Conservation (phyloP, 805 yeast genomes). For the Phaffomyces antillensis region DNA sequence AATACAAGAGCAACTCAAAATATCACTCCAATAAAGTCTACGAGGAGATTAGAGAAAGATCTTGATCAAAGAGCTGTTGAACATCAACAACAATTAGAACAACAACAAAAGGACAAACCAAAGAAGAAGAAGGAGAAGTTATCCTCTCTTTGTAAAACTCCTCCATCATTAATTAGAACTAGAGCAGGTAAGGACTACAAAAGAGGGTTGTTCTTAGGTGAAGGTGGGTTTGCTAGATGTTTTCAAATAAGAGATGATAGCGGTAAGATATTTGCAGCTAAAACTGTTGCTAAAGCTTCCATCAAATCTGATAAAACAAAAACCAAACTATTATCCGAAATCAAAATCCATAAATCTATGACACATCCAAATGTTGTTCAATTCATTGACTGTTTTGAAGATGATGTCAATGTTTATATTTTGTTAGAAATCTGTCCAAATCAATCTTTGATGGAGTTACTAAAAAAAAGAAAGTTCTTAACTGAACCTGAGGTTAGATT, state of each 20-base stretch:
- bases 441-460: slow-evolving; percentile 88
- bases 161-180: slow-evolving; percentile 88
- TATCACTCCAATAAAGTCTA: slow-evolving; percentile 24
- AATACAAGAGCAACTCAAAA: slow-evolving; percentile 25
- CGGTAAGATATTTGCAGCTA: slow-evolving; percentile 89
- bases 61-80: slow-evolving; percentile 10
- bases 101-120: slow-evolving; percentile 26
- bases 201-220: slow-evolving; percentile 87
- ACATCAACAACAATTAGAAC: slow-evolving; percentile 16
- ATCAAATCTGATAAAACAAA: slow-evolving; percentile 87
- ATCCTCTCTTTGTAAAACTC: slow-evolving; percentile 89
- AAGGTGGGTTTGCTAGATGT: slow-evolving; percentile 98
- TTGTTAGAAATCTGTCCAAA: slow-evolving; percentile 91
- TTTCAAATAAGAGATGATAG: slow-evolving; percentile 90
- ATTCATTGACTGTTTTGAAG: slow-evolving; percentile 95
- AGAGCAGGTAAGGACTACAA: slow-evolving; percentile 83
- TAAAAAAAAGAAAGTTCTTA: slow-evolving; percentile 75
- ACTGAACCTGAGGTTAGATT: slow-evolving; percentile 88
- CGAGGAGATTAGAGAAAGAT: slow-evolving; percentile 19
- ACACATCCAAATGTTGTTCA: slow-evolving; percentile 85
- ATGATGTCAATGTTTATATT: slow-evolving; percentile 88
- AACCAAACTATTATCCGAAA: slow-evolving; percentile 77
- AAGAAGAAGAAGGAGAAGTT: slow-evolving; percentile 84
- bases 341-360: slow-evolving; percentile 89
- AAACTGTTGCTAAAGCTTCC: slow-evolving; percentile 95